Base-by-base conservation (phyloP, 2,329 filamentous ascomycete species). In the Chaetomium globosum region DNA sequence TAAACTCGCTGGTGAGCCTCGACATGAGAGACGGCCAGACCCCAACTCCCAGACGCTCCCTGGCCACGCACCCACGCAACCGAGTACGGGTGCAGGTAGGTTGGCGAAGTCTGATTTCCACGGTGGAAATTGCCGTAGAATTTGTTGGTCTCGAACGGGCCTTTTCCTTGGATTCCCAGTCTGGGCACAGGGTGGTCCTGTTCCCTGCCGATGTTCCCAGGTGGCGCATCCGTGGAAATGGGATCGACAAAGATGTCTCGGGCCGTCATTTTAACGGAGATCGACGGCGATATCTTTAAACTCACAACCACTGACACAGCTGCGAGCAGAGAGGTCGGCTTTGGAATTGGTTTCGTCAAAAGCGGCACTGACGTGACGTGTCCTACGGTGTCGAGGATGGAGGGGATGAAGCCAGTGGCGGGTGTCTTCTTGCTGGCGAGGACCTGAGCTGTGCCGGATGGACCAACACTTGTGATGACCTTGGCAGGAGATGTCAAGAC, bases 81-180 rank as follows among this genome's bases (percentile, higher is more conserved):
- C 2, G 86, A 85, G 73, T 93, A 93, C 1, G 90, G 93, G 73
- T 93, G 89, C 0, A 90, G 88, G 77, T 89, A 97, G 0, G 88
- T 82, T 0, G 89, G 84, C 7, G 84, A 83, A 4, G 81, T 85
- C 75, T 96, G 92, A 52, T 82, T 83, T 4, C 87, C 89, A 0
- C 97, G 81, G 75, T 92, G 92, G 68, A 95, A 87, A 72, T 95
- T 95, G 71, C 88, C 83, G 71, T 91, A 92, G 75, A 93, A 93
- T 73, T 91, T 93, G 80, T 93, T 94, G 28, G 91, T 94, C 58
- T 86, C 81, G 54, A 91, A 78, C 3, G 88, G 86, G 0, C 75
- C 74, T 1, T 76, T 71, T 19, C 79, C 75, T 36, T 71, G 74
- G 48, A 89, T 79, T 6, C 85, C 85, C 26, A 80, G 74, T 16